Conservation (phyloP, 1,284 basidiomycete genomes). For the Spongispora temasekensis region DNA sequence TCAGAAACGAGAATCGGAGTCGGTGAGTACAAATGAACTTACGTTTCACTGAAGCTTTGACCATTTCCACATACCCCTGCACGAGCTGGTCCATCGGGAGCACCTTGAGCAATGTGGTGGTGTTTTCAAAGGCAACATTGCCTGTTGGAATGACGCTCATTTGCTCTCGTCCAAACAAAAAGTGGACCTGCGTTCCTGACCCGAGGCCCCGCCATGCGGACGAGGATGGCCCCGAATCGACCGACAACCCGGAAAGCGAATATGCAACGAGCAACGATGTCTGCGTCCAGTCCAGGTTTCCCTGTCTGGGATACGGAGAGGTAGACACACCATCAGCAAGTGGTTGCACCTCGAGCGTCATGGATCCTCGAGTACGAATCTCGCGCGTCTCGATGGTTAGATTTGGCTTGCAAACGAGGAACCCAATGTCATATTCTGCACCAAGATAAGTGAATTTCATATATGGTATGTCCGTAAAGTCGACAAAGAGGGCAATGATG, state of each 20-base stretch:
- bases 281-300: slow-evolving; percentile 17
- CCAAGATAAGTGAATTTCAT: slow-evolving; percentile 6
- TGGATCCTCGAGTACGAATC: slow-evolving; percentile 12
- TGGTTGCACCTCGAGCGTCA: slow-evolving; percentile 10
- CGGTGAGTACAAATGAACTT: background rate
- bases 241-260: slow-evolving; percentile 10
- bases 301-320: slow-evolving; percentile 3
- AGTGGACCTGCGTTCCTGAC: slow-evolving; percentile 10
- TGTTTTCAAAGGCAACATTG: background rate
- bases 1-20: too few relatives aligned
- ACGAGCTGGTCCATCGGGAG: slow-evolving; percentile 9
- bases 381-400: slow-evolving; percentile 23
- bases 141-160: slow-evolving; percentile 3
- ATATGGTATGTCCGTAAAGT: slow-evolving; percentile 12
- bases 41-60: slow-evolving; percentile 18
- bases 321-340: background rate
- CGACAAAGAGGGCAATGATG: slow-evolving; percentile 9
- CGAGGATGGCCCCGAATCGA: slow-evolving; percentile 10
- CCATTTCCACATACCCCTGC: slow-evolving; percentile 9
- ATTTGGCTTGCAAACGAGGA: slow-evolving; percentile 26
- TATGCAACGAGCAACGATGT: slow-evolving; percentile 12
- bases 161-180: slow-evolving; percentile 12
- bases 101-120: slow-evolving; percentile 4
- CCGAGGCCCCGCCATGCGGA: slow-evolving; percentile 10
- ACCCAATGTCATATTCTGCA: slow-evolving; percentile 17